Base-by-base conservation (phyloP, 768 basidiomycete species). In the Leccinum obscurum region DNA sequence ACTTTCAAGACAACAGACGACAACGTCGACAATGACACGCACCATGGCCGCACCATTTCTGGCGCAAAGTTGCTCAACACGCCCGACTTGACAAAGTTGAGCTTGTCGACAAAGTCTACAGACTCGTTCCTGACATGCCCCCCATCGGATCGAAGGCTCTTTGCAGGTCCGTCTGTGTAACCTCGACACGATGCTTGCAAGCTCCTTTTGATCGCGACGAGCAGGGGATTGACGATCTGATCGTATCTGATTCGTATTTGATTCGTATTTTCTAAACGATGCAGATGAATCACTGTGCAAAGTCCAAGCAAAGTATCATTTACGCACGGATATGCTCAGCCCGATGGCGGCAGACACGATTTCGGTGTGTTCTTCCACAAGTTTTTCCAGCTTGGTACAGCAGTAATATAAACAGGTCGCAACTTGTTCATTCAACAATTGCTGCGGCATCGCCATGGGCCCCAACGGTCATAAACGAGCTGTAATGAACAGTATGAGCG, bases 161-260 rank as follows among this genome's bases (percentile, higher is more conserved):
- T 54, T 84, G 83, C 68, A 95, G 88, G 72, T 95, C 91, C 50
- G 83, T 6, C 90, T 85, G 74, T 98, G 96, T 30, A 99, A 79
- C 55, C 89, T 85, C 2, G 88, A 84, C 49, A 97, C 81, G 62
- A 28, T 32, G 1, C 87, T 82, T 37, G 85, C 80, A 35, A 94
- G 77, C 66, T 99, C 97, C 20, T 92, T 85, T 39, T 87, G 64
- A 98, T 85, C 4, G 89, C 83, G 3, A 78, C 74, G 39, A 86
- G 75, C n/a, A 93, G 66, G 0, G 88, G 87, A 55, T 90, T 83
- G 6, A 85, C 75, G 22, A 91, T 76, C 6, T 77, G 77, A 50
- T 85, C 81, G 67, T 85, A 90, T 13, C 77, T 74, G 34, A 34
- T 26, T 26, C 24, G 24, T 26, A 26, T 26, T 26, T 26, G 24